Evolutionary conservation across 1,284 basidiomycete genomes (phyloP), one percentile per base, ranked within the genome.

Genomic region (Moniliella sp.): DNA sequence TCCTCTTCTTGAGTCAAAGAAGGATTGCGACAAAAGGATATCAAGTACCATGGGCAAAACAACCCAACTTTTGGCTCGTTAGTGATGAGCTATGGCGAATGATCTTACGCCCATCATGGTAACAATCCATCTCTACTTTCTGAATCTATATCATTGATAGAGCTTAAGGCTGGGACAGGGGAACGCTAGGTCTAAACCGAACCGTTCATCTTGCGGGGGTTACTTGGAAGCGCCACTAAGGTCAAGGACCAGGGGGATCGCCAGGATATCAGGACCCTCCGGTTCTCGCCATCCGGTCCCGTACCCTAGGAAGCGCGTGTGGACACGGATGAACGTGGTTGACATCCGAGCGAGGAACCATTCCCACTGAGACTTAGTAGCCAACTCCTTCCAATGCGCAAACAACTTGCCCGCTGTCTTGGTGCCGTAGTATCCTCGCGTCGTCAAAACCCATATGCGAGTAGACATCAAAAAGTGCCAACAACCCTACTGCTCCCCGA

Each of bases 61-160:
- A 61, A 88, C 78, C 74, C 84, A 82, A 77, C 83, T 82, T 57
- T 88, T 78, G 51, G 88, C 83, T 71, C 88, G 88, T 64, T 82
- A 82, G 72, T 79, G 82, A 59, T 82, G 81, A 49, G 53, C 52
- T 51, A 58, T 58, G 53, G 57, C 57, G 57, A 88, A 70, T 18
- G 81, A 84, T 63, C 73, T 75, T 36, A 69, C 64, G 59, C 84
- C 84, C 69, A 91, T 84, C 38, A 50, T 49, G 72, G 82, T 82
- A 61, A 75, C 72, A 52, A 91, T 62, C 59, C 86, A 81, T 67
- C 73, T 68, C 40, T 62, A 63, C 40, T 66, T 72, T 49, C 77
- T 72, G 40, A 74, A 54, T 66, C 72, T 74, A 46, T 62, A 49
- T 41, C 49, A 54, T 55, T 61, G 60, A 48, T 61, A 59, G 49